Conservation (phyloP, 768 basidiomycete genomes). For the Tylopilus felleus region DNA sequence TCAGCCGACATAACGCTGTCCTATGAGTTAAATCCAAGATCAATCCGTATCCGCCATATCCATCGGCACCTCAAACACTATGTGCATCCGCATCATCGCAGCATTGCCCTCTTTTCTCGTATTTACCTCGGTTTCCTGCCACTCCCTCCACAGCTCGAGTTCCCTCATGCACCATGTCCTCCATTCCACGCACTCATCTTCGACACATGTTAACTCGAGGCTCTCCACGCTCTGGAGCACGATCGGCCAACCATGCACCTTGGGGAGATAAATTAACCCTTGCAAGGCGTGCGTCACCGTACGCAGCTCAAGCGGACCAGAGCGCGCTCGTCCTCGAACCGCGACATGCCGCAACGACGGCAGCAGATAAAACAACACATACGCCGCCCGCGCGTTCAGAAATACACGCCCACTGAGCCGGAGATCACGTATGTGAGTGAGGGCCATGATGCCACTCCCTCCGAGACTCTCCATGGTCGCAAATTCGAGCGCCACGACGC, state of each 20-base stretch:
- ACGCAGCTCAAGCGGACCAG: slow-evolving; percentile 7
- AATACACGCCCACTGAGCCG: slow-evolving; percentile 12
- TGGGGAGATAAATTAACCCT: slow-evolving; percentile 9
- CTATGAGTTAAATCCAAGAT: too few species aligned
- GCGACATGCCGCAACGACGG: slow-evolving; percentile 8
- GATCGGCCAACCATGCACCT: slow-evolving; percentile 2
- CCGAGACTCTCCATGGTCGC: slow-evolving; percentile 2
- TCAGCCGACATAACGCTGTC: too few species aligned
- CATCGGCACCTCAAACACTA: neutral
- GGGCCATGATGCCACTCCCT: neutral
- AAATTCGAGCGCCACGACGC: slow-evolving; percentile 11
- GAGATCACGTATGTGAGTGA: slow-evolving; percentile 11
- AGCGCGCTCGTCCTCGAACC: slow-evolving; percentile 13
- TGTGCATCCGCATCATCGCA: neutral
- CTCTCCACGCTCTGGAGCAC: slow-evolving; percentile 14
- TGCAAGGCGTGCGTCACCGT: slow-evolving; percentile 14
- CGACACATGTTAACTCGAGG: slow-evolving; percentile 12
- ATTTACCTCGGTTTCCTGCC: neutral
- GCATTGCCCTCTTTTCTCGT: neutral
- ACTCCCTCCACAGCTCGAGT: slow-evolving; percentile 11
- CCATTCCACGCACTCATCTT: slow-evolving; percentile 5
- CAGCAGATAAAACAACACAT: slow-evolving; percentile 14
- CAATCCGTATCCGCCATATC: neutral
- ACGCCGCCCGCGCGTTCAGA: slow-evolving; percentile 10
- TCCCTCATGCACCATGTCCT: slow-evolving; percentile 7